These are phyloP conservation scores for Mycena kentingensis DNA, from an alignment of 768 basidiomycete genomes.

Conservation along the genomic window DNA sequence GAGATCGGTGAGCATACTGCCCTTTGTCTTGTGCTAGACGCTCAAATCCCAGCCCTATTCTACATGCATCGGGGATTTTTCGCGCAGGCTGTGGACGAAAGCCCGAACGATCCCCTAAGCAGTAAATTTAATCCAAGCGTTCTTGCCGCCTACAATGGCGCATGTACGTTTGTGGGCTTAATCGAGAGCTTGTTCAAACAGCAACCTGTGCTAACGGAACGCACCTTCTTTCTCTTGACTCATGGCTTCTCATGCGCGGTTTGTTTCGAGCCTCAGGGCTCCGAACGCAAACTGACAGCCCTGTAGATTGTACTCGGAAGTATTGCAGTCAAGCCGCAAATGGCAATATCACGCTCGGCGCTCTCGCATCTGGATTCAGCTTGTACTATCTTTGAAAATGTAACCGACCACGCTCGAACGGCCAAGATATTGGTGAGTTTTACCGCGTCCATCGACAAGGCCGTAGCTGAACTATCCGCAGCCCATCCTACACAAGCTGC, in stretches of 20 bases:
- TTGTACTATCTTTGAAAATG: slow-evolving; percentile 55
- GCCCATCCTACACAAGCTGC: slow-evolving; percentile 64
- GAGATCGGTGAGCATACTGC: slow-evolving; percentile 56
- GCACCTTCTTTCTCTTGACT: slow-evolving; percentile 74
- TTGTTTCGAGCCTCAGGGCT: slow-evolving; percentile 1
- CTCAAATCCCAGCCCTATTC: slow-evolving; percentile 51
- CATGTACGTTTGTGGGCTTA: slow-evolving; percentile 67
- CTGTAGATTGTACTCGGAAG: slow-evolving; percentile 67
- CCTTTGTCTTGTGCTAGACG: not conserved
- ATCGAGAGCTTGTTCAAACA: slow-evolving; percentile 66
- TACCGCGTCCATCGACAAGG: not conserved
- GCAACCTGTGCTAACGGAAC: slow-evolving; percentile 63
- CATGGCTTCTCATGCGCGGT: slow-evolving; percentile 58
- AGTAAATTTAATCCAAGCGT: slow-evolving; percentile 71
- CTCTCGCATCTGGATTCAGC: slow-evolving; percentile 69
- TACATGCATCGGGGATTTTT: slow-evolving; percentile 80
- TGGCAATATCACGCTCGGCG: slow-evolving; percentile 67
- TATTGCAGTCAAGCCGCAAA: slow-evolving; percentile 63
- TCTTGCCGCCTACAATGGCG: slow-evolving; percentile 68
- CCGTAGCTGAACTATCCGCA: slow-evolving; percentile 28
- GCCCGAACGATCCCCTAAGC: slow-evolving; percentile 62
- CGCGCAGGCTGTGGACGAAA: slow-evolving; percentile 67
- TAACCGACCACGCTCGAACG: slow-evolving; percentile 54
- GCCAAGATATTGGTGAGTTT: slow-evolving; percentile 60
- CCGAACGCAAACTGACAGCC: slow-evolving; percentile 2